Percentiles rank a stretch among this genome's conserved stretches.
phyloP scores from a whole-genome alignment of 176 grass and related monocot species.

The Stipa capillata region DNA sequence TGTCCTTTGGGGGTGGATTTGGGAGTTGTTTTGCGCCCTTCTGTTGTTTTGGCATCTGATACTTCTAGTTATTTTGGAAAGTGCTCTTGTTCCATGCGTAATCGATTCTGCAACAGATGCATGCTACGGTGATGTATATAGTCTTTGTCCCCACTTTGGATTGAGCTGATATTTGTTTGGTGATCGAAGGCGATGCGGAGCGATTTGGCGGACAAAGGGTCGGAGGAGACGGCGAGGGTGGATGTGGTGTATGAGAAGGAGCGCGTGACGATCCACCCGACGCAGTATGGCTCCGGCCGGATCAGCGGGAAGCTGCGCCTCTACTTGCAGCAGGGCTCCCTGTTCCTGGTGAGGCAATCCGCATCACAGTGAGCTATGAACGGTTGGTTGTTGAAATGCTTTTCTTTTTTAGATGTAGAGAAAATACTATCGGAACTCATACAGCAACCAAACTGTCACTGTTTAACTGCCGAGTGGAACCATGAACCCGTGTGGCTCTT shows the following conservation, averaged over 20 bases:
- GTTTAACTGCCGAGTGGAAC: neutral
- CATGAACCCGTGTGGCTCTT: too few species aligned
- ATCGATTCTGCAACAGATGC: neutral
- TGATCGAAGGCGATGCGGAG: conserved; percentile 47
- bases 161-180: conserved; percentile 11
- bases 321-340: conserved; percentile 62
- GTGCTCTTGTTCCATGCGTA: neutral
- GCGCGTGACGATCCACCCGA: conserved; percentile 83
- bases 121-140: neutral
- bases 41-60: neutral
- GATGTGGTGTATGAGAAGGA: conserved; percentile 81
- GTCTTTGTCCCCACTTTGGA: neutral
- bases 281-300: conserved; percentile 64
- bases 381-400: neutral
- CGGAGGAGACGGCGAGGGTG: conserved; percentile 35
- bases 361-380: neutral
- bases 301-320: conserved; percentile 76
- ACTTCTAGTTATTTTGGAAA: neutral
- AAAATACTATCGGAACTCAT: neutral
- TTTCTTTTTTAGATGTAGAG: neutral
- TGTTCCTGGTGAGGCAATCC: conserved; percentile 67
- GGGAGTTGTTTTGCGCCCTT: neutral
- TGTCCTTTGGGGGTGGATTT: neutral
- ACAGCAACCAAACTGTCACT: neutral
- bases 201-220: conserved; percentile 40